Evolutionary conservation across 2,329 filamentous ascomycete species (phyloP).

Genomic region (Diaporthe destruens): DNA sequence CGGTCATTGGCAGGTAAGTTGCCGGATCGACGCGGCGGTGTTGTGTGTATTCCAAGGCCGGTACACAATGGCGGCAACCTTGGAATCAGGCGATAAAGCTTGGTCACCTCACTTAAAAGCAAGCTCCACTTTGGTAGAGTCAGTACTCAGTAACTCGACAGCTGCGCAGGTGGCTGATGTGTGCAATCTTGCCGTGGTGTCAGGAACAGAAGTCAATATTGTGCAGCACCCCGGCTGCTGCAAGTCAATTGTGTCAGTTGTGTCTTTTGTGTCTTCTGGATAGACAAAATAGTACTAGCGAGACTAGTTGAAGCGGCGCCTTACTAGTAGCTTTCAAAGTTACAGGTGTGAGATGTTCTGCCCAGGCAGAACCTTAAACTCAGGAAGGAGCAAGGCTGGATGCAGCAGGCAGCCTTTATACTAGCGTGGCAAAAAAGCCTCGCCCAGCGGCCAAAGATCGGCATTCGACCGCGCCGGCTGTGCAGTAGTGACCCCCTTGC

Average conservation of each 20-base stretch:
- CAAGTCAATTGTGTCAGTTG: not conserved
- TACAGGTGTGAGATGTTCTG: not conserved
- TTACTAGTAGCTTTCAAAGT: not conserved
- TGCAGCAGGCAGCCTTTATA: not conserved
- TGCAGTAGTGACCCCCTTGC: too few relatives aligned
- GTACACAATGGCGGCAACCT: not conserved
- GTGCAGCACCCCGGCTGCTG: not conserved
- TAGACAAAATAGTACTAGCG: not conserved
- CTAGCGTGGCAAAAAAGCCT: not conserved
- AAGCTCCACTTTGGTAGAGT: not conserved
- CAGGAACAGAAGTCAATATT: not conserved
- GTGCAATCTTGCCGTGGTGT: not conserved
- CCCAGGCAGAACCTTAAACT: constrained; percentile 1
- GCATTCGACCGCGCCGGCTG: not conserved
- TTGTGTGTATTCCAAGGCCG: not conserved
- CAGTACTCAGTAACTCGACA: not conserved
- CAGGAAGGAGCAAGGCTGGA: not conserved
- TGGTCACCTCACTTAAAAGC: not conserved
- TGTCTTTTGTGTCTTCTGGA: not conserved
- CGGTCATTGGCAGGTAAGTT: not conserved
- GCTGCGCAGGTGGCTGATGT: not conserved
- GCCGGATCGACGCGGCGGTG: constrained; percentile 7
- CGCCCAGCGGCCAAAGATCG: constrained; percentile 14
- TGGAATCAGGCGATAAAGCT: not conserved
- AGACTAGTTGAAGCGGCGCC: not conserved